A percentile compares a stretch with the other conserved stretches of the same genome.
Evolutionary conservation across 306 rosid genomes (phyloP).

Genomic region (Begonia loranthoides): DNA sequence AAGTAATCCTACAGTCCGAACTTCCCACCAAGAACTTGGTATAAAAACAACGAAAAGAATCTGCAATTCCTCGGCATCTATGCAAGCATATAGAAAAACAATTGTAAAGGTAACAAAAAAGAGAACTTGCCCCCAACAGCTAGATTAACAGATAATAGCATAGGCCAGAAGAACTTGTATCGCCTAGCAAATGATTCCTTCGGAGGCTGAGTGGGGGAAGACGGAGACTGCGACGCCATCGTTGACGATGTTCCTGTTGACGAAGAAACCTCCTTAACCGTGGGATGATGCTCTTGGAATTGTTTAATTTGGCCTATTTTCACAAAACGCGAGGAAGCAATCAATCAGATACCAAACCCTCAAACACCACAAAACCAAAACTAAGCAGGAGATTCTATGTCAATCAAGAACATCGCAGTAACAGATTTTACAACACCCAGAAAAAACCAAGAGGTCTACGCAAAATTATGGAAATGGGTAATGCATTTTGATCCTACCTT

Average conservation of each 20-base stretch:
- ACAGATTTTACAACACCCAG: too few relatives aligned
- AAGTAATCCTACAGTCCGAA: too few relatives aligned
- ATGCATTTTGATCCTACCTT: slow-evolving; percentile 21
- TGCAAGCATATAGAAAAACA: not conserved
- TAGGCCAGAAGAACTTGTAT: slow-evolving; percentile 68
- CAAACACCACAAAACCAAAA: slow-evolving; percentile 10
- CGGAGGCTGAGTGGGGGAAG: slow-evolving; percentile 35
- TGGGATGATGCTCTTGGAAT: slow-evolving; percentile 29
- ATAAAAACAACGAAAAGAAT: too few relatives aligned
- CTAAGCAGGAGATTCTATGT: not conserved
- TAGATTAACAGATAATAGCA: slow-evolving; percentile 70
- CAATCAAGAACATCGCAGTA: too few relatives aligned
- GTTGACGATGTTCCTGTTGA: slow-evolving; percentile 7
- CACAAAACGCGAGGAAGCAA: not conserved
- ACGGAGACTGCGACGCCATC: slow-evolving; percentile 25
- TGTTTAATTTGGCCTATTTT: slow-evolving; percentile 40
- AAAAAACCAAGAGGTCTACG: too few relatives aligned
- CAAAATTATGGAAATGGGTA: not conserved
- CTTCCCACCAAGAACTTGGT: too few relatives aligned
- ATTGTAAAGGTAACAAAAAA: not conserved
- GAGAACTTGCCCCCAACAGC: slow-evolving; percentile 55
- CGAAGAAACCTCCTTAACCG: slow-evolving; percentile 25
- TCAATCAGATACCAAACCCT: slow-evolving; percentile 6
- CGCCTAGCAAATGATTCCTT: slow-evolving; percentile 68
- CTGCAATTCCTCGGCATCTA: not conserved